Base-by-base conservation (phyloP, 371 early-diverging fungal species). In the Mucor sp. region DNA sequence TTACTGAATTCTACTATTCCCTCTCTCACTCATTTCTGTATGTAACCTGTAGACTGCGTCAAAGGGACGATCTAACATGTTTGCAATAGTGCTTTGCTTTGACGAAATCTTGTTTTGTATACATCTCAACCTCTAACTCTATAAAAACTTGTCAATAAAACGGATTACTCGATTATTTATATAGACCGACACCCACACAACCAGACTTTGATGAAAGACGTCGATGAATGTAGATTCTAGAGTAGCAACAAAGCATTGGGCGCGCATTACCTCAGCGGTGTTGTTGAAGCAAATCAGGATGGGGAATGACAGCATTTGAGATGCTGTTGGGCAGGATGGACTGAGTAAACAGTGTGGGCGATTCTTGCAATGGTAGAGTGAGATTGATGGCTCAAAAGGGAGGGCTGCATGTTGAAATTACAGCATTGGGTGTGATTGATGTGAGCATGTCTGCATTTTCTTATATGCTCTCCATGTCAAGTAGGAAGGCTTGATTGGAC, bases 1-100 rank as follows among this genome's bases (percentile, higher is more conserved):
- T 53, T 53, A 53, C 19, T 53, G 44, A 47, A 14, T 30, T 43
- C 32, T 9, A 12, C 41, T 56, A 33, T 63, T 60, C 41, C 27
- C 27, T 60, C 41, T n/a, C 27, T 60, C 58, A 30, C 19, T 57
- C 32, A 57, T 57, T 57, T 53, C 23, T 21, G 48, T 48, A 48
- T 23, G 48, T 48, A 21, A 23, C 9, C 4, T 48, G 15, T 41
- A 0, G n/a, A n/a, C n/a, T n/a, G n/a, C n/a, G n/a, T n/a, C n/a
- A n/a, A n/a, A n/a, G n/a, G n/a, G n/a, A n/a, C n/a, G n/a, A n/a
- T 25, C 27, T 53, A 25, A 53, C 15, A 11, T 53, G 4, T 15
- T 9, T 53, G 0, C 25, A 21, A 9, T 47, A 47, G 47, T 47
- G n/a, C 21, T 47, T 53, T 53, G 27, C 53, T 53, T 27, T 25